Base-by-base conservation (phyloP, 1,284 basidiomycete species). In the Ustilago hordei region DNA sequence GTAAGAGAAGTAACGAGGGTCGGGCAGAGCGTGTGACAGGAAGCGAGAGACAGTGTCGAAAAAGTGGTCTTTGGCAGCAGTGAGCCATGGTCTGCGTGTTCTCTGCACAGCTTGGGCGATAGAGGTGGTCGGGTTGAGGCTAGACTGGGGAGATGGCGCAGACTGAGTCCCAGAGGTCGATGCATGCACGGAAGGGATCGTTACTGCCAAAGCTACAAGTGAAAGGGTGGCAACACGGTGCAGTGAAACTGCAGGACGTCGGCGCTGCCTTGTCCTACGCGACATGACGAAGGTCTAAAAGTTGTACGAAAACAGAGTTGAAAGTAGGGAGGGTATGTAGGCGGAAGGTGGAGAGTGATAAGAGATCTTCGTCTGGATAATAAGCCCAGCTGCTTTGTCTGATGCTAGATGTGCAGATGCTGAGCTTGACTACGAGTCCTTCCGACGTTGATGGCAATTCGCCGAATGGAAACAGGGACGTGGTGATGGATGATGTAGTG, bases 1-100 rank as follows among this genome's bases (percentile, higher is more conserved):
- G 56, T 68, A 78, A 13, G 75, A 74, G 36, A 74, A 78, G 43
- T 74, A 78, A 41, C 68, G 68, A 0, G 71, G 75, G 54, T 78
- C 71, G 23, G 75, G 71, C 4, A 78, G 48, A 13, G 75, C 70
- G 17, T 64, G 59, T 4, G 58, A 64, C 39, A 78, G 64, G 57
- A 78, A 74, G 53, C 64, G 58, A 12, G 70, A 60, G 12, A 78
- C 62, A 8, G 60, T 68, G 41, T 53, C 55, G 48, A 74, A 28
- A 13, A 72, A 32, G 8, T 34, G 59, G 45, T 78, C 71, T 38
- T 78, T 78, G 31, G 64, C 61, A 8, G 55, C 56, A 8, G 57
- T 13, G 13, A 74, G 28, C 75, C 75, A 78, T 39, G 75, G 75
- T 41, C 39, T 67, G 38, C 60, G 70, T 6, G 67, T 58, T 3